A percentile compares a stretch with the other conserved stretches of the same genome.
Evolutionary conservation across 495 filamentous ascomycete genomes (phyloP).

Genomic region (Trichoderma virens): DNA sequence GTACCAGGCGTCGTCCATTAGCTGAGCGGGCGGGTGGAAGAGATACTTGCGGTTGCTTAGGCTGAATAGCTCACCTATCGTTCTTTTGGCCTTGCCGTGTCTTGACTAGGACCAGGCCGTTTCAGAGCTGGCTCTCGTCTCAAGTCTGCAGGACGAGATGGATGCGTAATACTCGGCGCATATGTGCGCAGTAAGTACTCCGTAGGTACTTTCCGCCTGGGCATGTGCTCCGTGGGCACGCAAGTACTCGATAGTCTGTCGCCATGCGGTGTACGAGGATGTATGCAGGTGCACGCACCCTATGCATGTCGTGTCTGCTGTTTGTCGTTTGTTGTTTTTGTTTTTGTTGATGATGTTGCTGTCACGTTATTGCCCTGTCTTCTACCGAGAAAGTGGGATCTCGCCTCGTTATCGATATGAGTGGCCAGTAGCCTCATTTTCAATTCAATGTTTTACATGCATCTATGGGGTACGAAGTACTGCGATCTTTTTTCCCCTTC

Average conservation of each 20-base stretch:
- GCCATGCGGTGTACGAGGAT: not conserved
- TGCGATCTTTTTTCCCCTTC: not conserved
- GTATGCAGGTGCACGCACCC: not conserved
- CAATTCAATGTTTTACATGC: too few species aligned
- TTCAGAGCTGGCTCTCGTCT: conserved; percentile 6
- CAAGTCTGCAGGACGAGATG: not conserved
- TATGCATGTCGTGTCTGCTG: not conserved
- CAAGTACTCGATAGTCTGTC: not conserved
- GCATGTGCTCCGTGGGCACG: not conserved
- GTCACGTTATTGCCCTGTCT: not conserved
- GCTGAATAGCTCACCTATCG: conserved; percentile 7
- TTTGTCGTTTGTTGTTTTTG: not conserved
- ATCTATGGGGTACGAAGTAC: too few species aligned
- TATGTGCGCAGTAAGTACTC: not conserved
- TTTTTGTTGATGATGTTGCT: not conserved
- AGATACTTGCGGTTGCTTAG: conserved; percentile 4
- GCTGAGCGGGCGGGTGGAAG: not conserved
- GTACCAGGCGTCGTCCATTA: not conserved
- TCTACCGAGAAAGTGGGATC: not conserved
- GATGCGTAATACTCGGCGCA: not conserved
- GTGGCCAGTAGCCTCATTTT: not conserved
- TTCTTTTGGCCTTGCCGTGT: conserved; percentile 1
- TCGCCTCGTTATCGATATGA: conserved; percentile 1
- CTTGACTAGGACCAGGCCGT: conserved; percentile 1
- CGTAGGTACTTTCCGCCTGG: not conserved